These are phyloP conservation scores for Pulveroboletus frians DNA, from an alignment of 768 basidiomycete species.

Conservation along the genomic window DNA sequence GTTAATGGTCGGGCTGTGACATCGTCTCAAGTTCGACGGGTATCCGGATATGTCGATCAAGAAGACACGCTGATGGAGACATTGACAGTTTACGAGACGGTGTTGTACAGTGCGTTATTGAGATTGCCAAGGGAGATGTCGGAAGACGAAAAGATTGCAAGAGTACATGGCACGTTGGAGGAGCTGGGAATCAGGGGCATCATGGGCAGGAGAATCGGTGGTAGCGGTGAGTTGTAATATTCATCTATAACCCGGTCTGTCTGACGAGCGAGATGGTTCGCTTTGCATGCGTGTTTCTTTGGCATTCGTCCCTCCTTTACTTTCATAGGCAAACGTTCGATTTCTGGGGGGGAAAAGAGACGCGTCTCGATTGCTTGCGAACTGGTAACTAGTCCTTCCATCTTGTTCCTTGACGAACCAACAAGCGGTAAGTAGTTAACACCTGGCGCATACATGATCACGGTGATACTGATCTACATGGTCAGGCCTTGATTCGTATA, in stretches of 20 bases:
- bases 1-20: constrained; percentile 82
- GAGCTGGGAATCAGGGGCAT: constrained; percentile 92
- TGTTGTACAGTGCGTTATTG: constrained; percentile 87
- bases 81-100: constrained; percentile 96
- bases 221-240: constrained; percentile 55
- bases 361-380: constrained; percentile 97
- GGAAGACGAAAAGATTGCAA: constrained; percentile 86
- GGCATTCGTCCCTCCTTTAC: background rate
- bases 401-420: constrained; percentile 94
- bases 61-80: constrained; percentile 98
- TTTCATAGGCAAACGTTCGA: constrained; percentile 71
- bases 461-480: background rate
- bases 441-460: background rate
- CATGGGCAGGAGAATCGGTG: constrained; percentile 85
- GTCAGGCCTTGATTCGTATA: constrained; percentile 87
- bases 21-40: constrained; percentile 71
- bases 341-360: constrained; percentile 96
- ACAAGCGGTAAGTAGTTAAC: constrained; percentile 67
- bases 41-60: constrained; percentile 95
- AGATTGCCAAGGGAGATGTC: constrained; percentile 94
- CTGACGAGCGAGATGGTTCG: background rate
- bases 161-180: constrained; percentile 93
- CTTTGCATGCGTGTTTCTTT: background rate
- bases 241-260: background rate
- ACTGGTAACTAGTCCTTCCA: constrained; percentile 93